A percentile compares a stretch with the other conserved stretches of the same genome.
phyloP scores from a whole-genome alignment of 2,329 filamentous ascomycete species.

The Colletotrichum sp. region DNA sequence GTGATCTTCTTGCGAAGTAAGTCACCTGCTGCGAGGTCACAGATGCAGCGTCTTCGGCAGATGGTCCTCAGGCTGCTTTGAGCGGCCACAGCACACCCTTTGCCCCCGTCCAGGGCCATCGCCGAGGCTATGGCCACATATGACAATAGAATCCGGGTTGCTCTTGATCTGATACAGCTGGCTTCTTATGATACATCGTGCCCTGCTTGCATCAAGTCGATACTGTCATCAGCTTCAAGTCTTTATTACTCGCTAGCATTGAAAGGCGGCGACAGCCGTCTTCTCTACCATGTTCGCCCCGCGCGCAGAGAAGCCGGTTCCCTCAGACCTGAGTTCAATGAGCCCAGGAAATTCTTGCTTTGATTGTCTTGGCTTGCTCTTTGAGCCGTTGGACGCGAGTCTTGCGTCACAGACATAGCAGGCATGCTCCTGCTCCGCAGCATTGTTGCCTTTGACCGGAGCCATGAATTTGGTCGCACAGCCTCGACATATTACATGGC shows the following conservation, averaged over 20 bases:
- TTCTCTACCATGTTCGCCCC: slow-evolving; percentile 84
- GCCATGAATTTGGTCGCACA: slow-evolving; percentile 87
- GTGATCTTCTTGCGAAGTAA: not conserved
- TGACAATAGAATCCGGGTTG: not conserved
- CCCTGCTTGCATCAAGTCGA: not conserved
- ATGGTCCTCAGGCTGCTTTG: not conserved
- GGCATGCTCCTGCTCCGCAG: slow-evolving; percentile 50
- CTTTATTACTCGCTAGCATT: slow-evolving; percentile 59
- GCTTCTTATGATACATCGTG: not conserved
- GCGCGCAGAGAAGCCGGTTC: slow-evolving; percentile 91
- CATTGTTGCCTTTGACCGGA: slow-evolving; percentile 47
- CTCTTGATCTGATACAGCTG: not conserved
- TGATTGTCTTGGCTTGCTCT: slow-evolving; percentile 42
- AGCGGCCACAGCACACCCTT: not conserved
- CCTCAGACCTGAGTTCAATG: slow-evolving; percentile 82
- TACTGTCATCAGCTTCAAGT: not conserved
- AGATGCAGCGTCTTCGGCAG: slow-evolving; percentile 23
- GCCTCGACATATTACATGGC: slow-evolving; percentile 86
- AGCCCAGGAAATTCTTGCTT: slow-evolving; percentile 72
- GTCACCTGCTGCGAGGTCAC: slow-evolving; percentile 12
- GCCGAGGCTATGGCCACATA: not conserved
- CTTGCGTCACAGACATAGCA: slow-evolving; percentile 91
- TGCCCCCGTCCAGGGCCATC: not conserved
- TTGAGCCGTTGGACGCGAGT: slow-evolving; percentile 59
- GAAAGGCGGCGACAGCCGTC: slow-evolving; percentile 74